These are phyloP conservation scores for Ramaria sp. DNA, from an alignment of 768 basidiomycete genomes.

Conservation along the genomic window DNA sequence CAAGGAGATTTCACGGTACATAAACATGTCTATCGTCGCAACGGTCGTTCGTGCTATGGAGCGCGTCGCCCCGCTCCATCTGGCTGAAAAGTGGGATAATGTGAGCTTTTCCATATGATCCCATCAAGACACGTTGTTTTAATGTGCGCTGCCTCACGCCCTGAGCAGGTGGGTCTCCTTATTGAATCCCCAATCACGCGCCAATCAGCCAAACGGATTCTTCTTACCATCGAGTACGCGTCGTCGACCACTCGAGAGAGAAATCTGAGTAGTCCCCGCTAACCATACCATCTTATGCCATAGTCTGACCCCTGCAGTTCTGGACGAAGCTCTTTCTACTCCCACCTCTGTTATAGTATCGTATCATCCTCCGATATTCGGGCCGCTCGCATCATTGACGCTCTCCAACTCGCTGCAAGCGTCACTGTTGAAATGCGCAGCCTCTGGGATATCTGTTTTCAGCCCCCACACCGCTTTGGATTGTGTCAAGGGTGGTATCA, in stretches of 20 bases:
- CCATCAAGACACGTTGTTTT: too few relatives aligned
- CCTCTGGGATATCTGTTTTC: conserved; percentile 78
- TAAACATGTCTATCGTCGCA: conserved; percentile 27
- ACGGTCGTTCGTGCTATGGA: conserved; percentile 62
- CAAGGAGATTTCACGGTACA: neutral
- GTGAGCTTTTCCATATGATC: too few relatives aligned
- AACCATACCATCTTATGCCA: neutral
- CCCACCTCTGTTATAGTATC: conserved; percentile 60
- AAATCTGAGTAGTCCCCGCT: neutral
- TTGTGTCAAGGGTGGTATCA: conserved; percentile 72
- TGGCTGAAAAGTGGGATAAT: conserved; percentile 93
- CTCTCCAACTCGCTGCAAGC: conserved; percentile 69
- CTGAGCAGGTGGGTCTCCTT: conserved; percentile 54
- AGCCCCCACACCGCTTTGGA: conserved; percentile 86
- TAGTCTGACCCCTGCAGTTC: conserved; percentile 66
- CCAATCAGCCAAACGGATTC: conserved; percentile 20
- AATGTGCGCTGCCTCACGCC: conserved; percentile 1
- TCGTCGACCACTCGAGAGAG: too few relatives aligned
- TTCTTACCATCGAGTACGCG: conserved; percentile 34
- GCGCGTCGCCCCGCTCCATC: conserved; percentile 71
- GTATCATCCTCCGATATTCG: conserved; percentile 84
- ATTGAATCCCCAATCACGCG: conserved; percentile 32
- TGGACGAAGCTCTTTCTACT: conserved; percentile 51
- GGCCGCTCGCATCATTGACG: conserved; percentile 61
- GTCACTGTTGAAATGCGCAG: conserved; percentile 69